Evolutionary conservation across 805 yeast species (phyloP), one percentile per base, ranked within the genome.

Genomic region (Phaffomyces thermotolerans): DNA sequence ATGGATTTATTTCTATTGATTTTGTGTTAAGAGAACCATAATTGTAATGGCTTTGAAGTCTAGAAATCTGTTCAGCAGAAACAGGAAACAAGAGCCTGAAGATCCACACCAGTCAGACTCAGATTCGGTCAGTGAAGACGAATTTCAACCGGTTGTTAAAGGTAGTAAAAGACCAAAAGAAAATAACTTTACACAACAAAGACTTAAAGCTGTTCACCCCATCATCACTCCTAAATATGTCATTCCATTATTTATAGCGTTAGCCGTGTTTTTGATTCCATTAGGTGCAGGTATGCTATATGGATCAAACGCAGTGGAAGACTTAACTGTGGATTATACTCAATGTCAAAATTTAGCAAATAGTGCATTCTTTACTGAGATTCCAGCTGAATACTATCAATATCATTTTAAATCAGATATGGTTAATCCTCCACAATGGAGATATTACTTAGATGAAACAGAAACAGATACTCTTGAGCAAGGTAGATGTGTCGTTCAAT

Each of bases 141-240:
- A 59, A 48, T 51, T 51, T 15, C 56, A 62, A 9, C 64, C 60
- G 32, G 23, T n/a, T 18, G 69, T 69, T 47, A 69, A 65, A 37
- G 78, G 75, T 58, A 69, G 72, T 34, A 75, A 80, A 59, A 76
- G 79, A 58, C 93, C 93, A 13, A 78, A 77, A 39, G 82, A 76
- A 62, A 84, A 86, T 32, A 82, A 81, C 15, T 84, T 84, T 58
- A 73, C 90, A 45, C 95, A 84, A 56, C 84, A 78, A 52, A 61
- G 76, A 46, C 58, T 78, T 36, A 73, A 71, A 42, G 71, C 81
- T 18, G 65, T 75, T 60, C 79, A 77, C 43, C 98, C 98, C 1
- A 86, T 93, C 47, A 74, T 90, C 52, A 89, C 96, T 2, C 96
- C 97, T 6, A 81, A 78, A 55, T 79, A 93, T 25, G 95, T 91